phyloP scores from a whole-genome alignment of 495 filamentous ascomycete genomes.

The Bathelium albidoporum region DNA sequence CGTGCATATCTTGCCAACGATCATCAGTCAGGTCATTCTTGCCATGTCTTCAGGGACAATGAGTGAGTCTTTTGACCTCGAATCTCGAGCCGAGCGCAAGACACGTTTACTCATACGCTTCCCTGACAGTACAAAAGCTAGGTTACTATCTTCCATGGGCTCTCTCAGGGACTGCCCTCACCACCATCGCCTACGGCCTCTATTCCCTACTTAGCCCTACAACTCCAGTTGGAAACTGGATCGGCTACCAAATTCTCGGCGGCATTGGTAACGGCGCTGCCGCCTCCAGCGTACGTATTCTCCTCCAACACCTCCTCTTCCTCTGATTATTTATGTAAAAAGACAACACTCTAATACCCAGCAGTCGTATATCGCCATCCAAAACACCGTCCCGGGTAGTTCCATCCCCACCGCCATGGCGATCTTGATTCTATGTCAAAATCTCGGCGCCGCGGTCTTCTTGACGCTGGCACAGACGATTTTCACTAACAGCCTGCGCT shows the following conservation, averaged over 20 bases:
- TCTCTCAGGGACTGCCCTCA: not conserved
- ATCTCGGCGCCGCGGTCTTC: conserved; percentile 39
- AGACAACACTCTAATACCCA: too few relatives aligned
- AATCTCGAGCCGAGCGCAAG: too few relatives aligned
- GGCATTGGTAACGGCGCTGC: too few relatives aligned
- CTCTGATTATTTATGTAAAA: too few relatives aligned
- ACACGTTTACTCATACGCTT: too few relatives aligned
- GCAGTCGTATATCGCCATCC: too few relatives aligned
- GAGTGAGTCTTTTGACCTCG: too few relatives aligned
- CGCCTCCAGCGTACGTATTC: too few relatives aligned
- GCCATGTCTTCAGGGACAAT: conserved; percentile 12
- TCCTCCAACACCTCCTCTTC: too few relatives aligned
- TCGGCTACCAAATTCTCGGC: not conserved
- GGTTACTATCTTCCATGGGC: not conserved
- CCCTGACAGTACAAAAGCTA: not conserved
- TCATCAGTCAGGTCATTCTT: conserved; percentile 12
- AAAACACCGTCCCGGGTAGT: too few relatives aligned
- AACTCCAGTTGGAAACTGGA: not conserved
- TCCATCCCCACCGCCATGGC: conserved; percentile 43
- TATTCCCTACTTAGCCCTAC: not conserved
- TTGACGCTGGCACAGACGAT: conserved; percentile 38
- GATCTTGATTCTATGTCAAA: conserved; percentile 43
- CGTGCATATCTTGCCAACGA: conserved; percentile 16
- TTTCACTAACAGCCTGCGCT: conserved; percentile 35
- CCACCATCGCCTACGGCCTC: not conserved